phyloP scores from a whole-genome alignment of 257 asterid species.

The Plantago ovata region DNA sequence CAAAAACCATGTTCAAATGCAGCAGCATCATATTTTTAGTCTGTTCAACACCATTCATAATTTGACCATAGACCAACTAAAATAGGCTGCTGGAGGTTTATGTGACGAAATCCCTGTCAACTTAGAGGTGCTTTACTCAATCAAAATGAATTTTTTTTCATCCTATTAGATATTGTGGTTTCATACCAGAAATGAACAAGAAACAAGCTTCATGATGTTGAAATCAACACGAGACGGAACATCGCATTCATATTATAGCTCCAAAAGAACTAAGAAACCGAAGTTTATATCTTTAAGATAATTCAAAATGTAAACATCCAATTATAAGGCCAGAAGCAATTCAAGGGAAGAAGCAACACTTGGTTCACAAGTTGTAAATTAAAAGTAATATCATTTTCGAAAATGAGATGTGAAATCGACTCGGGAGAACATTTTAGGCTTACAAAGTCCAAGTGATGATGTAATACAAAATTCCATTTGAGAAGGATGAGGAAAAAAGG shows the following conservation, averaged over 20 bases:
- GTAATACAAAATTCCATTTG: neutral
- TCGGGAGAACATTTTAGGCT: neutral
- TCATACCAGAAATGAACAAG: neutral
- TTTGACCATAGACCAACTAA: neutral
- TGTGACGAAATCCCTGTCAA: neutral
- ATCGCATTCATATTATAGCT: constrained; percentile 17
- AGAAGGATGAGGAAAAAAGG: too few species aligned
- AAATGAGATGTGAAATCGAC: neutral
- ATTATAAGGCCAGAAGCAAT: neutral
- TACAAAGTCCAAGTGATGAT: neutral
- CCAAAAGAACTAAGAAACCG: neutral
- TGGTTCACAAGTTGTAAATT: neutral
- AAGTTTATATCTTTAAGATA: neutral
- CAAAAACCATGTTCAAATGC: neutral
- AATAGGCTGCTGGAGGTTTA: neutral
- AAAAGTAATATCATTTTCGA: constrained; percentile 5
- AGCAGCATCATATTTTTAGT: too few species aligned
- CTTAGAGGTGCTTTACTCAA: neutral
- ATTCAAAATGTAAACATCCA: neutral
- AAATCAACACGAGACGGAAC: constrained; percentile 1
- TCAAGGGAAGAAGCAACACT: neutral
- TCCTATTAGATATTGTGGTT: neutral
- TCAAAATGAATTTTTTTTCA: neutral
- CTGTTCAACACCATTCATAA: too few species aligned
- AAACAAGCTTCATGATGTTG: neutral